Conservation (phyloP, 192 early-diverging fungal species). For the Coemansia brasiliensis region DNA sequence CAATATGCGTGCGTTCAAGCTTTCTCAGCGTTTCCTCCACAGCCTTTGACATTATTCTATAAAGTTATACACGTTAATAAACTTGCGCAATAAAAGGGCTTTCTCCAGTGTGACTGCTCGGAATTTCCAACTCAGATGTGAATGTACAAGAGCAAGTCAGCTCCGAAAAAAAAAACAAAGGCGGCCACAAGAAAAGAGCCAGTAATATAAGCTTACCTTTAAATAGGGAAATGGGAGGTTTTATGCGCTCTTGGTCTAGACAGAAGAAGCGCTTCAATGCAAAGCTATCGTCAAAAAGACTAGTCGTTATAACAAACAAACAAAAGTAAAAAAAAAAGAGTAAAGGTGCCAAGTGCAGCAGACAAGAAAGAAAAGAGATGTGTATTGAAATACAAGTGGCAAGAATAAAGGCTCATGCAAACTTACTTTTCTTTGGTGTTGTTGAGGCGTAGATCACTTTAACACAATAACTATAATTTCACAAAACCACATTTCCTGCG, state of each 20-base stretch:
- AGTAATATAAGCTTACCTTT: not conserved
- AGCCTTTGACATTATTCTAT: constrained; percentile 54
- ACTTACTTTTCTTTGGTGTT: not conserved
- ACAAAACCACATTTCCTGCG: not conserved
- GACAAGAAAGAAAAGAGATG: not conserved
- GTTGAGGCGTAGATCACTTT: too few species aligned
- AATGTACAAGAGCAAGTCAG: too few species aligned
- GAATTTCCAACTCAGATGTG: too few species aligned
- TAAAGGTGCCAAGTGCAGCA: not conserved
- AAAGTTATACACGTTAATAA: too few species aligned
- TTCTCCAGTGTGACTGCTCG: not conserved
- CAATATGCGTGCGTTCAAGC: constrained; percentile 45
- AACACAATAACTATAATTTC: not conserved
- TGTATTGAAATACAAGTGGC: too few species aligned
- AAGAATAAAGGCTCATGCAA: not conserved
- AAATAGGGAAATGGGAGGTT: not conserved
- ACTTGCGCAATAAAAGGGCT: not conserved
- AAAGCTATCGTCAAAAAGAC: constrained; percentile 8
- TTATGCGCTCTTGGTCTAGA: not conserved
- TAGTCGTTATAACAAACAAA: constrained; percentile 6
- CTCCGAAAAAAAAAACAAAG: too few species aligned
- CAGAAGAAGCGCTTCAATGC: not conserved
- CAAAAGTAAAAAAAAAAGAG: constrained; percentile 1
- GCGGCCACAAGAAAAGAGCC: too few species aligned
- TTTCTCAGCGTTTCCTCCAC: constrained; percentile 51